These are phyloP conservation scores for thale cress (Arabidopsis thaliana) DNA, from an alignment of 345 rosid genomes.

Conservation along the genomic window TAIR10.1 NC_003071.7:392001-392500, in stretches of 20 bases:
- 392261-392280: background rate
- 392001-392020: background rate
- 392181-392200: conserved; percentile 50
- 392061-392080: conserved; percentile 46
- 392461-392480: too few species aligned
- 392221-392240: background rate
- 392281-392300: conserved; percentile 41
- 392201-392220: conserved; percentile 42
- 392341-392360: conserved; percentile 61
- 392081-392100: conserved; percentile 55
- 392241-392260: background rate
- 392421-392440: conserved; percentile 41
- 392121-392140: conserved; percentile 62
- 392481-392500: too few species aligned
- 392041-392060: background rate
- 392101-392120: conserved; percentile 65
- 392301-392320: conserved; percentile 48
- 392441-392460: background rate
- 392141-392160: conserved; percentile 68
- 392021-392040: background rate
- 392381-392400: conserved; percentile 61
- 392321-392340: conserved; percentile 46
- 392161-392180: conserved; percentile 67
- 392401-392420: conserved; percentile 63
- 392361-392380: conserved; percentile 52